These are phyloP conservation scores for Spongiforma sp. DNA, from an alignment of 1,284 basidiomycete genomes.

Conservation along the genomic window DNA sequence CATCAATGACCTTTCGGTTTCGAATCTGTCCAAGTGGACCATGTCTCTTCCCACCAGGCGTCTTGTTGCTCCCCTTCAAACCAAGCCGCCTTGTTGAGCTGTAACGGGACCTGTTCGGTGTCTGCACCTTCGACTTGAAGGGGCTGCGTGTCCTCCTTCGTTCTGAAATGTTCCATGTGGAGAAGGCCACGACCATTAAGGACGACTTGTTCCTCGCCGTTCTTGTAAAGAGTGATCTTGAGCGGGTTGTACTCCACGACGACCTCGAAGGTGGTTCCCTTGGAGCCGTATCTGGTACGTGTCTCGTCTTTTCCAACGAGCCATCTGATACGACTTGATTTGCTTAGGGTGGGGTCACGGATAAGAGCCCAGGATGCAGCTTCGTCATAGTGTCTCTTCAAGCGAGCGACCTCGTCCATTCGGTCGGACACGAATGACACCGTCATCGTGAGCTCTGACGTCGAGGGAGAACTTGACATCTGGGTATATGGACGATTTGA, in stretches of 20 bases:
- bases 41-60: constrained; percentile 90
- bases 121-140: too few relatives aligned
- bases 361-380: constrained; percentile 86
- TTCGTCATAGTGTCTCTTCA: constrained; percentile 87
- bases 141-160: too few relatives aligned
- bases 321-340: constrained; percentile 56
- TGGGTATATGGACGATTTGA: constrained; percentile 84
- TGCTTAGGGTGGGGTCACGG: constrained; percentile 65
- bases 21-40: constrained; percentile 83
- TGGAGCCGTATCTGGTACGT: constrained; percentile 59
- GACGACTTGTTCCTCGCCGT: constrained; percentile 84
- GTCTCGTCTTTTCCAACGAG: constrained; percentile 63
- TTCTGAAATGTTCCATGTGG: too few relatives aligned
- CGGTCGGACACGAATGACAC: constrained; percentile 83
- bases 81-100: too few relatives aligned
- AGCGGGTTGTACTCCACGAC: constrained; percentile 80
- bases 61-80: constrained; percentile 87
- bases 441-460: constrained; percentile 83
- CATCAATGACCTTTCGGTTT: constrained; percentile 99
- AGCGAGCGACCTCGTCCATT: constrained; percentile 83
- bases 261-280: constrained; percentile 67
- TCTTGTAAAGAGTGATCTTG: constrained; percentile 70
- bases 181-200: constrained; percentile 91
- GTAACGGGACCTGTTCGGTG: too few relatives aligned
- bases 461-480: constrained; percentile 81